Base-by-base conservation (phyloP, 192 early-diverging fungal species). In the Backusella parvicylindrica region DNA sequence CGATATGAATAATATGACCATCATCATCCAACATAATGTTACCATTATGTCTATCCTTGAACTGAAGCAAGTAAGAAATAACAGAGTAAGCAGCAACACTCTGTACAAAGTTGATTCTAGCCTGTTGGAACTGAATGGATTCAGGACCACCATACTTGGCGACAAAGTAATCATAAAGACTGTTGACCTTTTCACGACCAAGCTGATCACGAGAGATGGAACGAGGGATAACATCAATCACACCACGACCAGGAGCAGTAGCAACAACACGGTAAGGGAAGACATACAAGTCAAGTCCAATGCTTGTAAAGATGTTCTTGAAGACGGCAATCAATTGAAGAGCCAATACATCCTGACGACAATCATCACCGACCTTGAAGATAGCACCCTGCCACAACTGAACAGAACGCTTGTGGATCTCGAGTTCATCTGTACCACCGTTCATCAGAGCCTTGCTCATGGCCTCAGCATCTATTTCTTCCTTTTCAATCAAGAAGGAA, bases 281-380 rank as follows among this genome's bases (percentile, higher is more conserved):
- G 65, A 98, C 81, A 83, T 99, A 99, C 68, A 99, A 84, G 79
- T 99, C 97, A 63, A 99, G 83, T 4, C 95, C 97, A 28, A 92
- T 91, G 36, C 89, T 91, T 0, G 92, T 89, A 69, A 97, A 97
- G 56, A 99, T 97, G 83, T 93, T 95, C 76, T 99, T 98, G 86
- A 98, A 99, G 37, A 97, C 91, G 1, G 94, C 94, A 85, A 99
- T 98, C 75, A 99, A 86, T 85, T 99, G 98, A 64, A 99, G 82
- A 3, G 98, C 97, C 74, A 99, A 87, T 21, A 99, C 93, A 80
- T 99, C 98, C 83, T 99, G 98, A 33, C 98, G 91, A 84, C 98
- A 99, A 84, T 99, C 97, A 75, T 99, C 98, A 71, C 98, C 98
- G 53, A 99, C 97, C 88, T 99, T 99, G 89, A 99, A 99, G 72